Evolutionary conservation across 1,284 basidiomycete species (phyloP).

Genomic region (Tilletia walkeri): DNA sequence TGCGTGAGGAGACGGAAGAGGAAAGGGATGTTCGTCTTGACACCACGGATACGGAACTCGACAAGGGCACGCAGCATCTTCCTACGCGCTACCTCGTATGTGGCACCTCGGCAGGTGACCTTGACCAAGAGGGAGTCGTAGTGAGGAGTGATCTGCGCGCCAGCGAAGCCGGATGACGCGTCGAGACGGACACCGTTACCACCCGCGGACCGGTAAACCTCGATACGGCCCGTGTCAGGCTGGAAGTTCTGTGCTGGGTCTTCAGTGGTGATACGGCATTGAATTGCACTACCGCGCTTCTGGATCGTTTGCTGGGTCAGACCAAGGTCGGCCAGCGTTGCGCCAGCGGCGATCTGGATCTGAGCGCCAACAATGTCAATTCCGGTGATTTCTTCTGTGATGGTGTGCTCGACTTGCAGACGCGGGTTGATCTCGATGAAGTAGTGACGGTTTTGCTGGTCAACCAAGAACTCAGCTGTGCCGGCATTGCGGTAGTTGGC

Average conservation of each 20-base stretch:
- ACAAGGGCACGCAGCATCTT: constrained; percentile 99
- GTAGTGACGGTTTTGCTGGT: constrained; percentile 91
- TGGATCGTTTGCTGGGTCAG: constrained; percentile 94
- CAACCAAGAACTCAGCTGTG: constrained; percentile 87
- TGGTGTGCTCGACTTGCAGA: constrained; percentile 63
- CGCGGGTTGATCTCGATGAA: constrained; percentile 78
- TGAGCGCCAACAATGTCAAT: constrained; percentile 98
- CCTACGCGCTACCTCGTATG: constrained; percentile 94
- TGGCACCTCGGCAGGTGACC: constrained; percentile 91
- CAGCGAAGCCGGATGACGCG: constrained; percentile 95
- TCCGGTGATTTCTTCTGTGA: constrained; percentile 91
- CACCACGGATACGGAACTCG: constrained; percentile 98
- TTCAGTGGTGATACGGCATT: constrained; percentile 99
- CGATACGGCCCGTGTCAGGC: constrained; percentile 98
- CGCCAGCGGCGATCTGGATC: constrained; percentile 97
- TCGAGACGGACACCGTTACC: constrained; percentile 98
- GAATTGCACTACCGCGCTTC: constrained; percentile 95
- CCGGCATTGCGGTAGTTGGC: constrained; percentile 95
- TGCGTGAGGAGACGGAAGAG: constrained; percentile 97
- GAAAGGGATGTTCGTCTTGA: constrained; percentile 97
- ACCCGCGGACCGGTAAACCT: constrained; percentile 96
- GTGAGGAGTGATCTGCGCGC: constrained; percentile 98
- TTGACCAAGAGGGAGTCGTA: constrained; percentile 98
- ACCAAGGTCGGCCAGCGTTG: constrained; percentile 89
- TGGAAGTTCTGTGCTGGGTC: constrained; percentile 88